Conservation (phyloP, 2,329 filamentous ascomycete species). For the Botrytis byssoidea region DNA sequence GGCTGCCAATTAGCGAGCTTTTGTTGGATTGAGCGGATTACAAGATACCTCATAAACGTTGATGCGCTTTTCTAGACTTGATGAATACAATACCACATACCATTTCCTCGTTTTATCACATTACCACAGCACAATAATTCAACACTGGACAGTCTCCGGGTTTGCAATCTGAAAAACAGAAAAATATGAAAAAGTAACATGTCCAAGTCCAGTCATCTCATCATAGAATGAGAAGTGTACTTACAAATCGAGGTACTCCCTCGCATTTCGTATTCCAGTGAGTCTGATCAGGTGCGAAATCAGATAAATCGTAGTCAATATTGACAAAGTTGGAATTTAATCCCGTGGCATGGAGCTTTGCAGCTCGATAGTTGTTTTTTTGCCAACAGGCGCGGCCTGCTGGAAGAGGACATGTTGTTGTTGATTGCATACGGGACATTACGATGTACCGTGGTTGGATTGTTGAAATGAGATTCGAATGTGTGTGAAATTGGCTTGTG, state of each 20-base stretch:
- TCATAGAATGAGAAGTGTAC: background rate
- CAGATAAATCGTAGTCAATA: background rate
- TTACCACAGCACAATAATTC: background rate
- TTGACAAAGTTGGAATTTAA: background rate
- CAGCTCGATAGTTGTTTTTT: background rate
- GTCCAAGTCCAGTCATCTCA: background rate
- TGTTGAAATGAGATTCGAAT: background rate
- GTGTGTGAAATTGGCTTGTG: background rate
- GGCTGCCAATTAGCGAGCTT: slow-evolving; percentile 50
- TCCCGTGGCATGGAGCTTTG: background rate
- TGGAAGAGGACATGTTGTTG: background rate
- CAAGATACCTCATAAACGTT: background rate
- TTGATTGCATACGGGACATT: background rate
- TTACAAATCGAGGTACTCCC: background rate
- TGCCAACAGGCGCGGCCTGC: background rate
- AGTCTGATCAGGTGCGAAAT: background rate
- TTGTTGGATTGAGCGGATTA: background rate
- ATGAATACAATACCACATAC: background rate
- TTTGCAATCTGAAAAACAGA: background rate
- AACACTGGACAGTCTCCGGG: background rate
- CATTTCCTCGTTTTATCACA: background rate
- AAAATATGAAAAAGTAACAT: background rate
- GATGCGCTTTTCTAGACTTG: background rate
- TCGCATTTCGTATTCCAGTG: background rate
- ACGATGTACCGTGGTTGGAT: background rate